Conservation (phyloP, 176 grass and related monocot species). For the Carex myosuroides region DNA sequence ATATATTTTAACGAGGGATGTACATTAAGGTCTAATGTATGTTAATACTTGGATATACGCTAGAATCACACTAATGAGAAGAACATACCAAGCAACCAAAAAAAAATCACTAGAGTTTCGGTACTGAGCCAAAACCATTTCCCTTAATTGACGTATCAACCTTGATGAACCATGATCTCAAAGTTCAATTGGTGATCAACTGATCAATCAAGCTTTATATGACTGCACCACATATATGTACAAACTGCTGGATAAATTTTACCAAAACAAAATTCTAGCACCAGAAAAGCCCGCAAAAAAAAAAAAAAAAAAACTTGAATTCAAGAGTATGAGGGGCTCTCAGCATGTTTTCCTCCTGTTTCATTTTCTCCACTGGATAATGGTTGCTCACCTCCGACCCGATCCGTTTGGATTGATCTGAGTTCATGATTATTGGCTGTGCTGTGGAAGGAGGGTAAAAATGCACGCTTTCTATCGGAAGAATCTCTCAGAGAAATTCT, state of each 20-base stretch:
- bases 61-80: background rate
- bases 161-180: background rate
- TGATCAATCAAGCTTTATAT: background rate
- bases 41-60: background rate
- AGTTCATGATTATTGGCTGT: conserved; percentile 32
- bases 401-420: conserved; percentile 42
- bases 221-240: background rate
- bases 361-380: conserved; percentile 19
- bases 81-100: background rate
- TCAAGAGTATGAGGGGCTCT: conserved; percentile 34
- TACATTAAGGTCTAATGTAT: background rate
- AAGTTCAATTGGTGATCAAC: background rate
- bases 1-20: background rate
- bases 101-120: background rate
- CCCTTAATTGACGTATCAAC: background rate
- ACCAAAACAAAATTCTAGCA: conserved; percentile 13
- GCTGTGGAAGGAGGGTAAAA: conserved; percentile 31
- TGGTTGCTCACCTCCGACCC: conserved; percentile 12
- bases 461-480: conserved; percentile 43
- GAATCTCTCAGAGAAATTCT: conserved; percentile 78
- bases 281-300: background rate
- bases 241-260: conserved; percentile 4
- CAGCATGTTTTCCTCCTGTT: conserved; percentile 30
- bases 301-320: background rate
- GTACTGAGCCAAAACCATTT: background rate